phyloP scores from a whole-genome alignment of 495 filamentous ascomycete genomes.

The Xylaria sp. region DNA sequence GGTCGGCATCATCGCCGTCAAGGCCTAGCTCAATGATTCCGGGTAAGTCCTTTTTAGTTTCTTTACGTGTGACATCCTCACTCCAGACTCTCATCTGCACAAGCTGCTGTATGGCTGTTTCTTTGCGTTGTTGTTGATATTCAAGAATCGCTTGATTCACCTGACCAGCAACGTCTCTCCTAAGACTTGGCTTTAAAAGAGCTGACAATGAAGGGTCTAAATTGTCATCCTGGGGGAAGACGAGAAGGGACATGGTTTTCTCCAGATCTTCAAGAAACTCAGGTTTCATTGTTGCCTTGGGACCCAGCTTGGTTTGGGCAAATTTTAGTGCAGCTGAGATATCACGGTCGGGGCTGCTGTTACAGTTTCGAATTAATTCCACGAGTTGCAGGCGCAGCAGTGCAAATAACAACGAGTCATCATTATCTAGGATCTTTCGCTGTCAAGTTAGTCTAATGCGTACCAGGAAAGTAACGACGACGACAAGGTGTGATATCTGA shows the following conservation, averaged over 20 bases:
- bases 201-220: conserved; percentile 76
- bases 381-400: conserved; percentile 90
- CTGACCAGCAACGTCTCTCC: conserved; percentile 76
- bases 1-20: conserved; percentile 52
- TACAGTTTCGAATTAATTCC: conserved; percentile 85
- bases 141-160: conserved; percentile 89
- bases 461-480: background rate
- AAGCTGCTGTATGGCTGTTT: conserved; percentile 80
- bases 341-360: conserved; percentile 61
- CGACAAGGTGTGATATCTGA: conserved; percentile 28
- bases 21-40: conserved; percentile 75
- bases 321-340: conserved; percentile 85
- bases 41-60: conserved; percentile 77
- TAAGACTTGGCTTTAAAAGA: conserved; percentile 80
- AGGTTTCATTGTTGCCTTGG: conserved; percentile 80
- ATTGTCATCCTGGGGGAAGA: conserved; percentile 77
- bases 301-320: conserved; percentile 84
- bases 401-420: conserved; percentile 86
- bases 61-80: conserved; percentile 72
- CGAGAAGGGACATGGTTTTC: conserved; percentile 87
- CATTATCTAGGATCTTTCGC: conserved; percentile 86
- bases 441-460: conserved; percentile 38
- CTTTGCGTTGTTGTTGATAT: conserved; percentile 71
- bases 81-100: conserved; percentile 85
- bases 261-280: conserved; percentile 89